A percentile compares a stretch with the other conserved stretches of the same genome.
Evolutionary conservation across 2,329 filamentous ascomycete species (phyloP).

Genomic region (Cladosporium halotolerans): DNA sequence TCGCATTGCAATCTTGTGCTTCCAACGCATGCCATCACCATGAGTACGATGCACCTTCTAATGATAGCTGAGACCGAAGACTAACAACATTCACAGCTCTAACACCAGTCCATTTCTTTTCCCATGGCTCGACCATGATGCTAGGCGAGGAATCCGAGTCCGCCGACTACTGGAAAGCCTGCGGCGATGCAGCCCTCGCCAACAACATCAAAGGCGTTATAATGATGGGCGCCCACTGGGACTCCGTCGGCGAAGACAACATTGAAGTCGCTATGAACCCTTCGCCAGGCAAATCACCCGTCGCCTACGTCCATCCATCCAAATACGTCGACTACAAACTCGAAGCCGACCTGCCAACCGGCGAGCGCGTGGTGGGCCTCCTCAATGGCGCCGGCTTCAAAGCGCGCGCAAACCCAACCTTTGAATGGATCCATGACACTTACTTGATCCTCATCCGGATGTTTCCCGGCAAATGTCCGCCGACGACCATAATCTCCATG

Average conservation of each 20-base stretch:
- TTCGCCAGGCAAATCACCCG: slow-evolving; percentile 54
- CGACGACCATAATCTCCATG: slow-evolving; percentile 55
- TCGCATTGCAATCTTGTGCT: too few species aligned
- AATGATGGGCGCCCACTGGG: slow-evolving; percentile 62
- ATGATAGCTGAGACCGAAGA: neutral
- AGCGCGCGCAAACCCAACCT: slow-evolving; percentile 46
- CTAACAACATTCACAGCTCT: slow-evolving; percentile 9
- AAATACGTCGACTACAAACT: slow-evolving; percentile 60
- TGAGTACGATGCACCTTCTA: too few species aligned
- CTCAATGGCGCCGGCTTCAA: slow-evolving; percentile 50
- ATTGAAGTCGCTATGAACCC: slow-evolving; percentile 59
- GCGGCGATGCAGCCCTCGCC: slow-evolving; percentile 56
- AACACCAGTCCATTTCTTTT: slow-evolving; percentile 61
- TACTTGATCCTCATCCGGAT: slow-evolving; percentile 64
- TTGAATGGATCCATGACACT: slow-evolving; percentile 69
- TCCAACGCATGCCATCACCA: too few species aligned
- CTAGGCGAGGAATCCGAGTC: slow-evolving; percentile 57
- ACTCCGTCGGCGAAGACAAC: slow-evolving; percentile 43
- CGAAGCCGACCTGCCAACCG: slow-evolving; percentile 52
- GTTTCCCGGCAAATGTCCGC: slow-evolving; percentile 60
- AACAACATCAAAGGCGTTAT: slow-evolving; percentile 56
- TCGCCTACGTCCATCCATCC: slow-evolving; percentile 59
- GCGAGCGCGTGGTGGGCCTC: slow-evolving; percentile 44
- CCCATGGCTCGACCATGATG: slow-evolving; percentile 68
- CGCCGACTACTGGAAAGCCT: slow-evolving; percentile 60